Conservation (phyloP, 2,329 filamentous ascomycete species). For the Calonectria crousiana region DNA sequence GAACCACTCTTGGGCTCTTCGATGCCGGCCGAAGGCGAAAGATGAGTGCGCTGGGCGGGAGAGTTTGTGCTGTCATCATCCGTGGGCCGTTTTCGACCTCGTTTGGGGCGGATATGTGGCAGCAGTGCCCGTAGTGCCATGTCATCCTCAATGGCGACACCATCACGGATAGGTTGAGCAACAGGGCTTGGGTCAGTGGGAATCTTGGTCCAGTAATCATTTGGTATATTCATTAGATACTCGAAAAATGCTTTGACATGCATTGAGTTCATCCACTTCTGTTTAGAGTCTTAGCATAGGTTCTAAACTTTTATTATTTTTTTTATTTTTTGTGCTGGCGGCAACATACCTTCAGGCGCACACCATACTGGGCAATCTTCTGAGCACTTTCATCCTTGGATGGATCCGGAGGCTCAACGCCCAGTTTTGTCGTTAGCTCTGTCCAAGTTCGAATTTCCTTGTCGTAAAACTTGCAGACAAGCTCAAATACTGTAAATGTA, state of each 20-base stretch:
- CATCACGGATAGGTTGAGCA: conserved; percentile 77
- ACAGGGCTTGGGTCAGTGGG: conserved; percentile 74
- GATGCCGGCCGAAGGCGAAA: conserved; percentile 64
- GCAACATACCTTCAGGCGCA: conserved; percentile 80
- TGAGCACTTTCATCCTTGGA: conserved; percentile 90
- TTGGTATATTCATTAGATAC: conserved; percentile 82
- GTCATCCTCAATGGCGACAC: conserved; percentile 88
- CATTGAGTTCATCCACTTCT: conserved; percentile 98
- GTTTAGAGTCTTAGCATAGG: conserved; percentile 2
- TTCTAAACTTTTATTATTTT: conserved; percentile 17
- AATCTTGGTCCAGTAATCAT: conserved; percentile 84
- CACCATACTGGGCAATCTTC: conserved; percentile 95
- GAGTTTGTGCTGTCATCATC: conserved; percentile 66
- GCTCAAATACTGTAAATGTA: conserved; percentile 79
- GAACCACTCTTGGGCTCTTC: conserved; percentile 54
- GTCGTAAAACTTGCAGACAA: conserved; percentile 81
- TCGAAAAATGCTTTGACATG: conserved; percentile 96
- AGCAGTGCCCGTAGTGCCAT: conserved; percentile 86
- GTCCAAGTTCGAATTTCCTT: conserved; percentile 96
- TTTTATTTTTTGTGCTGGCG: background rate
- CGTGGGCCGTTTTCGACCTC: conserved; percentile 73
- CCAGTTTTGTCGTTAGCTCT: conserved; percentile 86
- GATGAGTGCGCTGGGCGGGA: conserved; percentile 70
- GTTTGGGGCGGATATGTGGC: conserved; percentile 77
- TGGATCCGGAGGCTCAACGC: conserved; percentile 85